Percentiles rank a stretch among this genome's conserved stretches.
Evolutionary conservation across 345 rosid genomes (phyloP).

Genomic region (Citrus trifoliata): DNA sequence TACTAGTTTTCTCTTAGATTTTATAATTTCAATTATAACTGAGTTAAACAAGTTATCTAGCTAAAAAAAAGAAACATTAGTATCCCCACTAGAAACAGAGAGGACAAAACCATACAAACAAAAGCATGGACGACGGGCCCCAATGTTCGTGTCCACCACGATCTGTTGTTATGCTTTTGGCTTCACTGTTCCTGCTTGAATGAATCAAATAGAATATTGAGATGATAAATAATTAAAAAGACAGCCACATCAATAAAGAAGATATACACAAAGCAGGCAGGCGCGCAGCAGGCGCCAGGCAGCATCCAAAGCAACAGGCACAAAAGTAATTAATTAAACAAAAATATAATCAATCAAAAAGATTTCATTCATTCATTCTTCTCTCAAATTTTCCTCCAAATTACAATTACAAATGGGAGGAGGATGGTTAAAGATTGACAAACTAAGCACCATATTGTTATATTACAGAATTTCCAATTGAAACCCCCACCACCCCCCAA

Average conservation of each 20-base stretch:
- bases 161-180: background rate
- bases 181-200: background rate
- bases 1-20: no score
- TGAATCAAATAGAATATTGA: background rate
- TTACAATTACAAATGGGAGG: slow-evolving; percentile 19
- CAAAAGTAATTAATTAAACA: background rate
- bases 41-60: no score
- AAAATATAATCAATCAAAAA: background rate
- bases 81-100: background rate
- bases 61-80: background rate
- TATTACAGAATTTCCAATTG: background rate
- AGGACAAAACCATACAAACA: background rate
- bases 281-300: background rate
- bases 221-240: background rate
- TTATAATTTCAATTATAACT: no score
- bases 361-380: background rate
- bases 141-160: background rate
- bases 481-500: background rate
- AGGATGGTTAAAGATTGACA: background rate
- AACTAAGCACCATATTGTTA: background rate
- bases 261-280: no score
- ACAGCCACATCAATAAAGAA: background rate
- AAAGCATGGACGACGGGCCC: background rate
- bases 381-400: slow-evolving; percentile 9
- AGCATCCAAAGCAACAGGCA: background rate